These are phyloP conservation scores for Pythium dissimile DNA, from an alignment of 352 stramenopile genomes.

Conservation along the genomic window DNA sequence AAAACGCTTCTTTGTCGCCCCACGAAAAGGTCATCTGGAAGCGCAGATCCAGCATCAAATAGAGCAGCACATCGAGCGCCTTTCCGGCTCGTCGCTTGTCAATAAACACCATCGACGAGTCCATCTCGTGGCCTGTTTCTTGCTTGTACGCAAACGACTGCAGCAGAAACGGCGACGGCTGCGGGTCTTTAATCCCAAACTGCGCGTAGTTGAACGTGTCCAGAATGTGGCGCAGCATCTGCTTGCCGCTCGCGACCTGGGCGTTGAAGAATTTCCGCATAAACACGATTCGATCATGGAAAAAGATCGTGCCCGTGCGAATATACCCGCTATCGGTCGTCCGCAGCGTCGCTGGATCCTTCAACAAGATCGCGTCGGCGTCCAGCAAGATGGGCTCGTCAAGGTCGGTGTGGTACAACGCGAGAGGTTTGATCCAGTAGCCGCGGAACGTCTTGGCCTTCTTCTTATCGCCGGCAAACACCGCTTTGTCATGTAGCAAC, in stretches of 20 bases:
- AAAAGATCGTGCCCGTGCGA: constrained; percentile 57
- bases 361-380: constrained; percentile 50
- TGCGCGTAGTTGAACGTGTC: constrained; percentile 46
- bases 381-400: constrained; percentile 35
- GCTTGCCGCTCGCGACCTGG: not conserved
- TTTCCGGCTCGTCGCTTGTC: constrained; percentile 38
- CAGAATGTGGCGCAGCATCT: constrained; percentile 43
- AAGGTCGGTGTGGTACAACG: constrained; percentile 21
- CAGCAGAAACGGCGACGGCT: constrained; percentile 17
- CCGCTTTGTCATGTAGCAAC: constrained; percentile 22
- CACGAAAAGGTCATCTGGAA: constrained; percentile 62
- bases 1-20: constrained; percentile 61
- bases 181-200: constrained; percentile 24
- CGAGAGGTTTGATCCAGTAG: constrained; percentile 34
- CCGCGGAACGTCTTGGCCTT: constrained; percentile 17
- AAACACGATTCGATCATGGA: constrained; percentile 55
- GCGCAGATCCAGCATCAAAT: constrained; percentile 46
- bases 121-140: constrained; percentile 50
- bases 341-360: constrained; percentile 34
- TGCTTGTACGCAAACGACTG: constrained; percentile 39
- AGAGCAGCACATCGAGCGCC: constrained; percentile 46
- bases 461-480: constrained; percentile 10
- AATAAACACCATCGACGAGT: constrained; percentile 60
- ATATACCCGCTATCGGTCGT: constrained; percentile 35
- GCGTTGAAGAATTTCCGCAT: constrained; percentile 37